Conservation (phyloP, 1,284 basidiomycete species). For the Boletus sp. region DNA sequence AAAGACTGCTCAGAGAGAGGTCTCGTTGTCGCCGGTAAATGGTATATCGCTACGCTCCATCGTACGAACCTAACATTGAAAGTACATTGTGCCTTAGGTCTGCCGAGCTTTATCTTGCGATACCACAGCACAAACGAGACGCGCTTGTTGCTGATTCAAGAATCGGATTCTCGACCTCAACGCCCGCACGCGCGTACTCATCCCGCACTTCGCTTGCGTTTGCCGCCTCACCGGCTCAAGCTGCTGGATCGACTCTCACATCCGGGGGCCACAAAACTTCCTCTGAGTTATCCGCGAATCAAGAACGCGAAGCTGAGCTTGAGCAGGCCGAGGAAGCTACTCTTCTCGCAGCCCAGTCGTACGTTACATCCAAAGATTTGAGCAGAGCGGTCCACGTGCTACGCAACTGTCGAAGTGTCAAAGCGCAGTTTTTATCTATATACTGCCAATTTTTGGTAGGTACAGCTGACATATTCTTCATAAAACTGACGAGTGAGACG, state of each 20-base stretch:
- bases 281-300: constrained; percentile 26
- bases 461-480: constrained; percentile 11
- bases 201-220: constrained; percentile 39
- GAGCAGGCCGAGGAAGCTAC: constrained; percentile 66
- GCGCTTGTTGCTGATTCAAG: constrained; percentile 21
- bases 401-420: constrained; percentile 61
- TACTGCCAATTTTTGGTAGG: constrained; percentile 88
- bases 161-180: constrained; percentile 47
- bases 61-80: constrained; percentile 16
- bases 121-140: constrained; percentile 49
- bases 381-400: constrained; percentile 71
- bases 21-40: constrained; percentile 65
- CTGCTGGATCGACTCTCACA: constrained; percentile 21
- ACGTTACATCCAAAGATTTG: constrained; percentile 80
- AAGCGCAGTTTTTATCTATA: constrained; percentile 73
- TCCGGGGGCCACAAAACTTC: constrained; percentile 30
- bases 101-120: constrained; percentile 67
- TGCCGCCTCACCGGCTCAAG: constrained; percentile 38
- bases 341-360: constrained; percentile 70
- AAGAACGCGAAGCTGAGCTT: constrained; percentile 43
- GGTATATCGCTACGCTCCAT: constrained; percentile 44
- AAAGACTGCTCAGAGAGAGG: constrained; percentile 62
- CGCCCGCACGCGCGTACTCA: constrained; percentile 48
- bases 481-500: neutral
- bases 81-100: constrained; percentile 47